Evolutionary conservation across 345 rosid genomes (phyloP), one percentile per base, ranked within the genome.

Genomic region (Euphorbia peplus): DNA sequence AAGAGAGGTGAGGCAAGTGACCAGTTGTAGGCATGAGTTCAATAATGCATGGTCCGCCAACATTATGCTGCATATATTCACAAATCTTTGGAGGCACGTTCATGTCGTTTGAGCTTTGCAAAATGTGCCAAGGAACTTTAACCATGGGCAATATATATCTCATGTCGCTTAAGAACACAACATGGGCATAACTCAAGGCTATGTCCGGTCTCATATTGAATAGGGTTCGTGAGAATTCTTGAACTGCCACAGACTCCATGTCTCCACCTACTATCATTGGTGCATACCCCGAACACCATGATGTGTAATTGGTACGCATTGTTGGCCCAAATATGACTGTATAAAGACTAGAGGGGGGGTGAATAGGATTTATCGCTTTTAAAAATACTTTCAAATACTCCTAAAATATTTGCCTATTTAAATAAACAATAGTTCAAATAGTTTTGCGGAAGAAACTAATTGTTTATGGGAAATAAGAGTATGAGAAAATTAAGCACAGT

Each of bases 1-100:
- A 67, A 25, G 50, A 60, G 30, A 67, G 54, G 21, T 67, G 68
- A 9, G 77, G 51, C 77, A 67, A 24, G 66, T 73, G 71, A 66
- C 67, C 61, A 8, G 18, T 26, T 0, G 39, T 19, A 0, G 72
- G 48, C 77, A 67, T 41, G 35, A 61, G 8, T 65, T 61, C 62
- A 2, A 73, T 55, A 22, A 48, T 7, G 39, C 71, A 73, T n/a
- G 21, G 37, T 11, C 66, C 65, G 0, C 66, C 54, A 7, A 73
- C 39, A 41, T 73, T 35, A 15, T 11, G 58, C 21, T 58, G 32
- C 41, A 72, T 16, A 48, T 46, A 64, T 19, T 72, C 51, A 30
- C 48, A 16, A 16, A 22, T 59, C 2, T 8, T 0, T 5, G 25
- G 26, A 0, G 50, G 64, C 12, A 65, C 59, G 1, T 19, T 18